These are phyloP conservation scores for Stentor coeruleus DNA, from an alignment of 73 alveolate genomes.

Conservation along the genomic window DNA sequence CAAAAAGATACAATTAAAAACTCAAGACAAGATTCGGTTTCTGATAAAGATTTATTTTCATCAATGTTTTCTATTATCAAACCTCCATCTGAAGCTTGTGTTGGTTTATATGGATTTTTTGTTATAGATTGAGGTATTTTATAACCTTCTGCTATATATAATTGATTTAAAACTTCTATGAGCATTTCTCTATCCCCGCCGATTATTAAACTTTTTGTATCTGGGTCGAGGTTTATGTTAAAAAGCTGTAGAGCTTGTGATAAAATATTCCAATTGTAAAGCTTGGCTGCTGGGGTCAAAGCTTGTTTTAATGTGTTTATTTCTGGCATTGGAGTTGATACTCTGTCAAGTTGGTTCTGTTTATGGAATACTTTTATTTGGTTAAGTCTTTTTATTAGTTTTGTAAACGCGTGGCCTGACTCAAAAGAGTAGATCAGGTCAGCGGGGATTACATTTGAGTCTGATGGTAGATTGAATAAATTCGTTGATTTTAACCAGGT, in stretches of 20 bases:
- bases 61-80: slow-evolving; percentile 29
- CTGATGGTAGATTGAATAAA: slow-evolving; percentile 15
- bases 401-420: slow-evolving; percentile 8
- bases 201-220: slow-evolving; percentile 52
- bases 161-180: slow-evolving; percentile 19
- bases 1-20: slow-evolving; percentile 53
- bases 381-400: not conserved
- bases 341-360: not conserved
- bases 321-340: slow-evolving; percentile 18
- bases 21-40: slow-evolving; percentile 53
- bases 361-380: slow-evolving; percentile 4
- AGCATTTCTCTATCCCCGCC: slow-evolving; percentile 57
- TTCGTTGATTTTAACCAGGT: slow-evolving; percentile 29
- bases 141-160: slow-evolving; percentile 1
- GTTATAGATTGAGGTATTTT: not conserved
- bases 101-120: not conserved
- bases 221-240: slow-evolving; percentile 43
- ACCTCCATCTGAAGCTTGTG: slow-evolving; percentile 30
- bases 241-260: slow-evolving; percentile 7
- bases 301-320: slow-evolving; percentile 44
- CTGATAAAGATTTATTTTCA: slow-evolving; percentile 35
- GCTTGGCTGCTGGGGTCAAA: slow-evolving; percentile 20
- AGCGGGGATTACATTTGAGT: not conserved
- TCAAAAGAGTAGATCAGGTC: not conserved
- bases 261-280: slow-evolving; percentile 27